phyloP scores from a whole-genome alignment of 495 filamentous ascomycete genomes.

The Penicillium cataractarum region DNA sequence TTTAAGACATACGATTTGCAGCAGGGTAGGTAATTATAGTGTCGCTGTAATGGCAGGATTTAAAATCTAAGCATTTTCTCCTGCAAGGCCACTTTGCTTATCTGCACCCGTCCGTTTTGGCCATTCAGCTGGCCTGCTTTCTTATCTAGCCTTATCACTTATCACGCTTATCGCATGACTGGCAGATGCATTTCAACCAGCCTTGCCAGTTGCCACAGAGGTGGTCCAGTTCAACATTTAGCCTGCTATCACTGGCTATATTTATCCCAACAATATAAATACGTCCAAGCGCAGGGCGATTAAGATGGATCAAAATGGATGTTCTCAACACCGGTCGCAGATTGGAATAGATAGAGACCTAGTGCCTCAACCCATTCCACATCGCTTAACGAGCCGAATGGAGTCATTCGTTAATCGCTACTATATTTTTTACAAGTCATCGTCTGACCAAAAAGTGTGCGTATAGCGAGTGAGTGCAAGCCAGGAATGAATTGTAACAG shows the following conservation, averaged over 20 bases:
- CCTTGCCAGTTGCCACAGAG: background rate
- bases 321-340: background rate
- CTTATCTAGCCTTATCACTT: background rate
- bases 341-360: background rate
- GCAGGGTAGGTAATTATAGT: too few relatives aligned
- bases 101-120: background rate
- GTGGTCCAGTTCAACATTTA: background rate
- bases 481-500: too few relatives aligned
- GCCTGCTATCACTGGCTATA: background rate
- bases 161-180: background rate
- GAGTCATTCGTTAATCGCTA: too few relatives aligned
- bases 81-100: background rate
- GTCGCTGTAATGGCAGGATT: too few relatives aligned
- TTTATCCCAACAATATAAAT: too few relatives aligned
- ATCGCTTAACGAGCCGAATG: background rate
- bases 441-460: too few relatives aligned
- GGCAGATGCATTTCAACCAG: background rate
- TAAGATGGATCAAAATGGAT: too few relatives aligned
- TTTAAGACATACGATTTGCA: too few relatives aligned
- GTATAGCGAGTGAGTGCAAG: too few relatives aligned
- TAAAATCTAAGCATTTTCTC: too few relatives aligned
- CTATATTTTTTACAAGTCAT: too few relatives aligned
- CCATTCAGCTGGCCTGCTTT: background rate
- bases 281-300: too few relatives aligned
- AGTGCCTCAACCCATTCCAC: background rate